A percentile compares a stretch with the other conserved stretches of the same genome.
These are phyloP conservation scores for Pestalotiopsis sp. DNA, from an alignment of 2,329 filamentous ascomycete species.

Conservation along the genomic window DNA sequence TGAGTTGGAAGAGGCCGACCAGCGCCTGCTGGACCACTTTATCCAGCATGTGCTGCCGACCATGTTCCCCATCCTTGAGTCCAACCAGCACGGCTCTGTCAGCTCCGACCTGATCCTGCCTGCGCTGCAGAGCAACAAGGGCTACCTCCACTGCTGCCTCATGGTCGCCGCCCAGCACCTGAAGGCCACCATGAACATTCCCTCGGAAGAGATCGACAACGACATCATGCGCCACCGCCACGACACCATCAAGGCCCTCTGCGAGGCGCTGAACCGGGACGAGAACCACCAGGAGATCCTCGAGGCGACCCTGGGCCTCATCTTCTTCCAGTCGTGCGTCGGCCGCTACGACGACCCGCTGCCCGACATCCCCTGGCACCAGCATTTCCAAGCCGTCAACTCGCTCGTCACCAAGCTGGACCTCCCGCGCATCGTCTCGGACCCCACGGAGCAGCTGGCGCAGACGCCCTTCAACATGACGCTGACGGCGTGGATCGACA, in stretches of 20 bases:
- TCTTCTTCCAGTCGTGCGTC: constrained; percentile 94
- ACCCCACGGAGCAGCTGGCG: constrained; percentile 58
- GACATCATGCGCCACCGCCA: constrained; percentile 94
- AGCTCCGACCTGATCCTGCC: constrained; percentile 83
- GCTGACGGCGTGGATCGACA: constrained; percentile 93
- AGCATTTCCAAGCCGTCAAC: constrained; percentile 91
- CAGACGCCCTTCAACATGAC: constrained; percentile 94
- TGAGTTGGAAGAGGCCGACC: constrained; percentile 85
- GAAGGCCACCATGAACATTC: constrained; percentile 73
- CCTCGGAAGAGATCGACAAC: constrained; percentile 76
- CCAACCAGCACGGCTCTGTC: constrained; percentile 82
- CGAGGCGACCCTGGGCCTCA: constrained; percentile 90
- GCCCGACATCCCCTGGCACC: constrained; percentile 93
- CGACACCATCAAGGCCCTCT: constrained; percentile 83
- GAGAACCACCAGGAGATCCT: constrained; percentile 85
- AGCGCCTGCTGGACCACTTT: constrained; percentile 87
- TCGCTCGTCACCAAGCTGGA: constrained; percentile 85
- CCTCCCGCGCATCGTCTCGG: constrained; percentile 69
- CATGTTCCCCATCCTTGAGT: constrained; percentile 90
- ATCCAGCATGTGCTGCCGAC: constrained; percentile 83
- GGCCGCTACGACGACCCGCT: constrained; percentile 83
- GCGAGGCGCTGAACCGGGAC: constrained; percentile 78
- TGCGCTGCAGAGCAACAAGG: constrained; percentile 87
- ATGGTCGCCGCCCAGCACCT: constrained; percentile 91
- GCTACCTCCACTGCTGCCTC: constrained; percentile 93